phyloP scores from a whole-genome alignment of 208 protist genomes.

The Leishmania gerbilli region DNA sequence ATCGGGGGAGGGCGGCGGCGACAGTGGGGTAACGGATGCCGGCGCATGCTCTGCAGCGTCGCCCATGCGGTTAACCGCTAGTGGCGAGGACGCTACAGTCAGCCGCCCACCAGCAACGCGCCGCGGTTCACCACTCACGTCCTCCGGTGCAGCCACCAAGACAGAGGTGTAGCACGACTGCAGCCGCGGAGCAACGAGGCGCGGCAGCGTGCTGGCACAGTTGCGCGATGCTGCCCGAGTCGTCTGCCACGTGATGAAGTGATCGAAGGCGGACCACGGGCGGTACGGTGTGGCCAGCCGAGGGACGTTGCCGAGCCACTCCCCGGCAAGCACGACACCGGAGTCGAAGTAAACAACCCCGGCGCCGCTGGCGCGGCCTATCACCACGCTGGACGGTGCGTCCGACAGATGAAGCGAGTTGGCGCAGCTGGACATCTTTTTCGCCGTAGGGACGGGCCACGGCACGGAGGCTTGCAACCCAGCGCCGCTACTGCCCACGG shows the following conservation, averaged over 20 bases:
- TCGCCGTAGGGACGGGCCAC: slow-evolving; percentile 13
- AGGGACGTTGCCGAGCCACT: slow-evolving; percentile 67
- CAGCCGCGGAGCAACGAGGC: slow-evolving; percentile 24
- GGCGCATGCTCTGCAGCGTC: not conserved
- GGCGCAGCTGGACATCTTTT: slow-evolving; percentile 18
- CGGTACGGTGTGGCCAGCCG: slow-evolving; percentile 61
- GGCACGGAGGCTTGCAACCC: not conserved
- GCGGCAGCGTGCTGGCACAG: slow-evolving; percentile 13
- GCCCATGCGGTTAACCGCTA: not conserved
- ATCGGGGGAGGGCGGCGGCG: slow-evolving; percentile 5
- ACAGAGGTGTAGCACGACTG: slow-evolving; percentile 26
- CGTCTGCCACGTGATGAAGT: slow-evolving; percentile 39
- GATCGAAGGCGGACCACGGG: slow-evolving; percentile 53
- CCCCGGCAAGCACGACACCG: slow-evolving; percentile 51
- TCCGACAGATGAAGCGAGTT: slow-evolving; percentile 21
- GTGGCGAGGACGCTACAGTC: slow-evolving; percentile 14
- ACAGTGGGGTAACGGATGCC: not conserved
- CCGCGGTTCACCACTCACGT: slow-evolving; percentile 24
- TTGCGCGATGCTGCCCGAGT: slow-evolving; percentile 19
- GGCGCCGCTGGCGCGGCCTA: slow-evolving; percentile 41
- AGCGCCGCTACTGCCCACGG: not conserved
- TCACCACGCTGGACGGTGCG: slow-evolving; percentile 11
- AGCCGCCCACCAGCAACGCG: not conserved
- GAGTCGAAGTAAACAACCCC: slow-evolving; percentile 66
- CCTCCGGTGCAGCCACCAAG: slow-evolving; percentile 16